Evolutionary conservation across 331 rosid genomes (phyloP).

Genomic region (Pyracantha coccinea): DNA sequence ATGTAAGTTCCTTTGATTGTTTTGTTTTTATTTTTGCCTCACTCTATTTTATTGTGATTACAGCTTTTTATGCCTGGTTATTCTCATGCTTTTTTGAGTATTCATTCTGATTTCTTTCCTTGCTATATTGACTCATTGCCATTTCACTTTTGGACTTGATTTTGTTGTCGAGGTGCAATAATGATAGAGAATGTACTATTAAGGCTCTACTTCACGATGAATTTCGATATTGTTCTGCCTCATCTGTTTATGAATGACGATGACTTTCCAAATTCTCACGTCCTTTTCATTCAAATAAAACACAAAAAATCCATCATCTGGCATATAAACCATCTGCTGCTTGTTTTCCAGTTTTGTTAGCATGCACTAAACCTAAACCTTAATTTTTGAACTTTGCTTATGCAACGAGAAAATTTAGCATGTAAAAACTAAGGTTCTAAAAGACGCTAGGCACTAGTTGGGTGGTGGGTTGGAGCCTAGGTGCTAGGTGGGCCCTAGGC

Average conservation of each 20-base stretch:
- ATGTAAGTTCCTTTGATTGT: conserved; percentile 36
- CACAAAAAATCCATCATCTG: not conserved
- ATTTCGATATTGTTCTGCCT: not conserved
- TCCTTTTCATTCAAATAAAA: not conserved
- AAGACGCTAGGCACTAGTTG: too few relatives aligned
- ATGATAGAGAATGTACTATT: not conserved
- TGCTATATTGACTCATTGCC: not conserved
- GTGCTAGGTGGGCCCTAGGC: too few relatives aligned
- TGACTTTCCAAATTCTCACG: not conserved
- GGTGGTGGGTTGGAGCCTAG: too few relatives aligned
- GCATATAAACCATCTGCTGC: not conserved
- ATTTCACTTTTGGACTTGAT: not conserved
- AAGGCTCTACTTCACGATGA: not conserved
- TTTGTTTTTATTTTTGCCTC: not conserved
- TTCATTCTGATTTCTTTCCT: not conserved
- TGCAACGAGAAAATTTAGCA: not conserved
- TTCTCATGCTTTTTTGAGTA: not conserved
- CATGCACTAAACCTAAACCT: not conserved
- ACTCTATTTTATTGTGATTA: not conserved
- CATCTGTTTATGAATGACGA: not conserved
- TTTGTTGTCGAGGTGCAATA: not conserved
- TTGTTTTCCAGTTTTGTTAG: not conserved
- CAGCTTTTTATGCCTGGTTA: not conserved
- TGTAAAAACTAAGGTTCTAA: not conserved
- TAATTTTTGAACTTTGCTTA: not conserved